These are phyloP conservation scores for Corniculantispora saksenae DNA, from an alignment of 2,329 filamentous ascomycete genomes.

Conservation along the genomic window DNA sequence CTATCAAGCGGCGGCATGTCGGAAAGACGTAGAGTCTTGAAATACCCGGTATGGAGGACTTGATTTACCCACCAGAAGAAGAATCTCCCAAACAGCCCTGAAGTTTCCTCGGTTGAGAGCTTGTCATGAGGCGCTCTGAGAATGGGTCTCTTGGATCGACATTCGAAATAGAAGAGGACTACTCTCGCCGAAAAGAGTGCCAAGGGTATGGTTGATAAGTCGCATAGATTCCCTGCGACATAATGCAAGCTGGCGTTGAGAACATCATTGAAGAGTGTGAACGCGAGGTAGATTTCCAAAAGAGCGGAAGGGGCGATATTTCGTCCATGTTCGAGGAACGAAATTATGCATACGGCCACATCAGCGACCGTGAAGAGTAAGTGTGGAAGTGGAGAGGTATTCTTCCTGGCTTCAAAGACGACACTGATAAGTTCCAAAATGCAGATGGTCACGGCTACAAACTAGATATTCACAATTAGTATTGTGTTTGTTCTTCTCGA, in stretches of 20 bases:
- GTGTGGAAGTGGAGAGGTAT: too few species aligned
- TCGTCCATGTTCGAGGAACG: slow-evolving; percentile 7
- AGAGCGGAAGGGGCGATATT: neutral
- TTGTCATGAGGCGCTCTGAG: neutral
- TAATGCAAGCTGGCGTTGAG: neutral
- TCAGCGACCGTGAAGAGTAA: slow-evolving; percentile 2
- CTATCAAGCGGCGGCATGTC: slow-evolving; percentile 1
- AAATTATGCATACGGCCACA: neutral
- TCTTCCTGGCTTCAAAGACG: too few species aligned
- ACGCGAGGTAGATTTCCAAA: neutral
- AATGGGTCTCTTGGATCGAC: neutral
- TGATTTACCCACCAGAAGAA: slow-evolving; percentile 12
- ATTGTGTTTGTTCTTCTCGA: neutral
- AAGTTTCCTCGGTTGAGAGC: neutral
- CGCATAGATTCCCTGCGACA: slow-evolving; percentile 3
- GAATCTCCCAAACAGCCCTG: neutral
- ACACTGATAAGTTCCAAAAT: neutral
- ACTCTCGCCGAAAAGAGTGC: neutral
- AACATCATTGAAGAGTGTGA: neutral
- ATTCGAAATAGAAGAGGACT: neutral
- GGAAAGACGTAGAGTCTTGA: neutral
- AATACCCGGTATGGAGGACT: neutral
- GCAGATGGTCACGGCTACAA: neutral
- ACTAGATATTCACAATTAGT: neutral
- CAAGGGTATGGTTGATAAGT: neutral